phyloP scores from a whole-genome alignment of 1,284 basidiomycete species.

The Somion occarium region DNA sequence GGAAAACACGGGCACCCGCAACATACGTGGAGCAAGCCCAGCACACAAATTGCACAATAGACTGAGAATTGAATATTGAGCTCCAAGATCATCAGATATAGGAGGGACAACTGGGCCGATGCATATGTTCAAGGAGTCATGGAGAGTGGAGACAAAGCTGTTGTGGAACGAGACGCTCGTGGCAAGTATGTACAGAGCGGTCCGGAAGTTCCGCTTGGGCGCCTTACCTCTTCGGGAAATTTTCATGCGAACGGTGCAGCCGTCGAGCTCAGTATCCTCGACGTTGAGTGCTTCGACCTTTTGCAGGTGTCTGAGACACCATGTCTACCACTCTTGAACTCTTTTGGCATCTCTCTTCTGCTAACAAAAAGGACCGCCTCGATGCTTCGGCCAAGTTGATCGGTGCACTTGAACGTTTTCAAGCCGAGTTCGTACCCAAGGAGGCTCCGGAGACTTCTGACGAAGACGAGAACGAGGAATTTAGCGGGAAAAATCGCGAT shows the following conservation, averaged over 20 bases:
- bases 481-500: conserved; percentile 32
- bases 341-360: conserved; percentile 93
- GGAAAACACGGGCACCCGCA: no score
- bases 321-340: conserved; percentile 86
- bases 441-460: conserved; percentile 29
- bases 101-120: no score
- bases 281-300: not conserved
- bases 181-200: no score
- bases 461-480: conserved; percentile 39
- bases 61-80: no score
- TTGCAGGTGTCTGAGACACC: not conserved
- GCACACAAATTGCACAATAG: no score
- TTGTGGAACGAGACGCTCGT: no score
- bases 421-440: conserved; percentile 53
- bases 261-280: not conserved
- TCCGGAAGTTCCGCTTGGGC: no score
- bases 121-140: no score
- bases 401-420: conserved; percentile 76
- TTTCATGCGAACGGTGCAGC: not conserved
- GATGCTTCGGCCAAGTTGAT: conserved; percentile 86
- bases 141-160: no score
- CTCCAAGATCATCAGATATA: no score
- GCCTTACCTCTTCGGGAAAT: not conserved
- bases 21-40: no score
- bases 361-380: conserved; percentile 74